These are phyloP conservation scores for Backusella tarrabulga DNA, from an alignment of 192 early-diverging fungal genomes.

Conservation along the genomic window DNA sequence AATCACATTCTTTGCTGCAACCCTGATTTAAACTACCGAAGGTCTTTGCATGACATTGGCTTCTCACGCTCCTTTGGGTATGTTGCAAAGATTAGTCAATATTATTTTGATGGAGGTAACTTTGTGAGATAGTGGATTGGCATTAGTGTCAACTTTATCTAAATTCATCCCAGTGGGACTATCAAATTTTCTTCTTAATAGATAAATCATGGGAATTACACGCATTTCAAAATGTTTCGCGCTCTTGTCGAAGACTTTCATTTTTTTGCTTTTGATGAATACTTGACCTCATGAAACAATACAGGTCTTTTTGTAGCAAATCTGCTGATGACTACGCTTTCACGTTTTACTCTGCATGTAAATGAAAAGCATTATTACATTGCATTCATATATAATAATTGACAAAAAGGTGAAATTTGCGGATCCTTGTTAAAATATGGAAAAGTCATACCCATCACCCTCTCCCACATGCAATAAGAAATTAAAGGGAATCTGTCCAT, in stretches of 20 bases:
- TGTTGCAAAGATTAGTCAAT: conserved; percentile 2
- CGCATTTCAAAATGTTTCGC: neutral
- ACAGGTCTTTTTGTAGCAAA: neutral
- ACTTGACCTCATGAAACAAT: no score
- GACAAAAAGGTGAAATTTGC: neutral
- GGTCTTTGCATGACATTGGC: neutral
- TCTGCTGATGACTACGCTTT: neutral
- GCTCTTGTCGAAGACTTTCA: neutral
- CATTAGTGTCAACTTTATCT: neutral
- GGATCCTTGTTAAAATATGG: neutral
- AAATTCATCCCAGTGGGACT: neutral
- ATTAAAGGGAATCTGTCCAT: neutral
- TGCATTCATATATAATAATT: neutral
- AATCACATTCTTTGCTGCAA: neutral
- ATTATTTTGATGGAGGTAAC: neutral
- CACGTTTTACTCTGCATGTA: neutral
- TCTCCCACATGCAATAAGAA: neutral
- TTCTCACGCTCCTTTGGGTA: conserved; percentile 1
- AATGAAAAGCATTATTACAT: neutral
- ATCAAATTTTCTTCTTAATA: neutral
- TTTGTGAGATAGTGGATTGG: neutral
- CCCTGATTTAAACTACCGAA: neutral
- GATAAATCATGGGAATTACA: neutral
- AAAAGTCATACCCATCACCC: neutral
- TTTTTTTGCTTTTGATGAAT: no score